Evolutionary conservation across 2,329 filamentous ascomycete genomes (phyloP), one percentile per base, ranked within the genome.

Genomic region (Trichoderma gracile): DNA sequence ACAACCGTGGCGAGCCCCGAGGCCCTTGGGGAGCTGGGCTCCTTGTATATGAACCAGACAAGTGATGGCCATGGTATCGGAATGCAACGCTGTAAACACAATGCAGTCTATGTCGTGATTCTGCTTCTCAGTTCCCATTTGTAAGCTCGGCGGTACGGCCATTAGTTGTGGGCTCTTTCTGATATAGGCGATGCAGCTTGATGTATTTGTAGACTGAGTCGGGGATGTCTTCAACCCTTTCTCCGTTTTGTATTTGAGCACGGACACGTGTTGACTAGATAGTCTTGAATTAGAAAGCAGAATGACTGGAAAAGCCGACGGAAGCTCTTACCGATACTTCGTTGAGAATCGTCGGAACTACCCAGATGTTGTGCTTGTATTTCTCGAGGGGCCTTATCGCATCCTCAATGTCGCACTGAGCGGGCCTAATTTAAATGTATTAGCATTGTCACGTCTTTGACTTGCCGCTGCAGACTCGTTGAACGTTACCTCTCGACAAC

Each of bases 321-420:
- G 17, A 33, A 9, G 10, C 38, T 54, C 58, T 45, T 54, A 62
- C 58, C 19, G 58, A 62, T 45, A 62, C 58, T 62, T 93, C 89
- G 74, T 93, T 93, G 70, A 96, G 92, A 55, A 94, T 84, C 74
- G 96, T 91, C 61, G 90, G 89, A 67, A 96, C 93, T 63, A 94
- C 89, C 74, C 90, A 87, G 68, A 96, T 85, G 70, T 94, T 93
- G 70, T 25, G 25, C 25, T 92, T 86, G 84, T 89, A 96, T 63
- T 86, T 84, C 71, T 91, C 86, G 42, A 96, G 80, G 47, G 86
- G 88, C 19, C 88, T 86, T 46, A 96, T 82, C 3, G 92, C 92
- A 73, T 95, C 90, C 66, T 95, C 89, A 59, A 93, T 90, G 71
- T 94, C 90, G 19, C 91, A 95, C 50, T 92, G 92, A 58, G 59